These are phyloP conservation scores for Corynascus novoguineensis DNA, from an alignment of 495 filamentous ascomycete genomes.

Conservation along the genomic window DNA sequence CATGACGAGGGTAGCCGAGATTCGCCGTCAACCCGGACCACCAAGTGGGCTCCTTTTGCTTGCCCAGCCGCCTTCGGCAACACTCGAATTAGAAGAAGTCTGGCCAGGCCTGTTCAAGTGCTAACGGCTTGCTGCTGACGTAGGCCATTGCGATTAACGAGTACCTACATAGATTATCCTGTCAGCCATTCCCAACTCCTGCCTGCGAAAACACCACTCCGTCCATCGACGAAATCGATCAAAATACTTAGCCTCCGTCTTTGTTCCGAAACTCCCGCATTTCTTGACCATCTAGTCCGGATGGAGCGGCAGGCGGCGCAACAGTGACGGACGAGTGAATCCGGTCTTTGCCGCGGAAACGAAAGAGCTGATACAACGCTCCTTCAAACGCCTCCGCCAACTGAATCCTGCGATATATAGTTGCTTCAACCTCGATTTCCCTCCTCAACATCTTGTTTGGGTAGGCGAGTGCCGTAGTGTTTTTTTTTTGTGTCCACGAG, in stretches of 20 bases:
- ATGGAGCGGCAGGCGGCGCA: conserved; percentile 11
- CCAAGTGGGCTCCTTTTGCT: not conserved
- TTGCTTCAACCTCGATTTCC: not conserved
- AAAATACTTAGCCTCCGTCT: not conserved
- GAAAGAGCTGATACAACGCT: not conserved
- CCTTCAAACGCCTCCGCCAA: not conserved
- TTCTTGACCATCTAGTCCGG: conserved; percentile 6
- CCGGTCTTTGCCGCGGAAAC: conserved; percentile 3
- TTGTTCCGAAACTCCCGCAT: conserved; percentile 11
- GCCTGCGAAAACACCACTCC: not conserved
- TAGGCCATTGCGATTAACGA: conserved; percentile 3
- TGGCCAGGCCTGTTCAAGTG: not conserved
- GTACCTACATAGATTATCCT: too few species aligned
- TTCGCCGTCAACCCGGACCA: not conserved
- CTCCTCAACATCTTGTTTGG: not conserved
- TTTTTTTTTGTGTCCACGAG: not conserved
- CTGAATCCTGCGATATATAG: not conserved
- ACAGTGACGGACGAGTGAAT: conserved; percentile 3
- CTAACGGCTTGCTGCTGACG: not conserved
- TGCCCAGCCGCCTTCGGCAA: not conserved
- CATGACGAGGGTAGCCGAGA: conserved; percentile 10
- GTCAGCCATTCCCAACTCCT: not conserved
- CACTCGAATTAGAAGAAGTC: not conserved
- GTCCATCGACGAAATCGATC: conserved; percentile 3
- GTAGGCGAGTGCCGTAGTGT: too few species aligned